A percentile compares a stretch with the other conserved stretches of the same genome.
phyloP scores from a whole-genome alignment of 176 grass and related monocot species.

The Oryza longistaminata region DNA sequence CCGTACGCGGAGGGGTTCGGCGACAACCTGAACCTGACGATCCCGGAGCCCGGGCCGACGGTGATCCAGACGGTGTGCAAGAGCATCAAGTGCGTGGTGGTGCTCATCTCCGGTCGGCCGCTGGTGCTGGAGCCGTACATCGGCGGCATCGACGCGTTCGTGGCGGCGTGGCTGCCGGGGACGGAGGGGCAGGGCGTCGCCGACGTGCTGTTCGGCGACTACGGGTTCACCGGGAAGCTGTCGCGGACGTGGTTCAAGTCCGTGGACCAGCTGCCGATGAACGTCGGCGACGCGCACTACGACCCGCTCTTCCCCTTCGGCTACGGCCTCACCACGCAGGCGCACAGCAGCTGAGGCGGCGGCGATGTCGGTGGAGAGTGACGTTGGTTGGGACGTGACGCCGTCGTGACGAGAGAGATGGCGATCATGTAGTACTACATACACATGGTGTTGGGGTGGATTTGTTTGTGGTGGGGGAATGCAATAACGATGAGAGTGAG shows the following conservation, averaged over 20 bases:
- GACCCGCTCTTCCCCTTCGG: conserved; percentile 87
- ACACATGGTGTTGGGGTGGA: background rate
- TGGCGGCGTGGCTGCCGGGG: conserved; percentile 87
- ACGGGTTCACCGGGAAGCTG: conserved; percentile 78
- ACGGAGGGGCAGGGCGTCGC: conserved; percentile 86
- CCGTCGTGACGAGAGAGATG: too few species aligned
- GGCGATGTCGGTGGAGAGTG: background rate
- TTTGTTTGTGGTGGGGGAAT: background rate
- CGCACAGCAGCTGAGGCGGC: conserved; percentile 4
- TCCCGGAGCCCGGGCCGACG: conserved; percentile 56
- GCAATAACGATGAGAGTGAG: background rate
- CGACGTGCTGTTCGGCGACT: conserved; percentile 85
- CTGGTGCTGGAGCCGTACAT: conserved; percentile 85
- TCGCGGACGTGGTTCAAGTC: conserved; percentile 90
- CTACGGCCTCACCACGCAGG: conserved; percentile 64
- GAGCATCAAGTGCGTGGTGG: conserved; percentile 64
- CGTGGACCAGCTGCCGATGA: conserved; percentile 93
- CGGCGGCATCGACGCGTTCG: conserved; percentile 62
- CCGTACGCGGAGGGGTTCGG: conserved; percentile 66
- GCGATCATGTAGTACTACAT: background rate
- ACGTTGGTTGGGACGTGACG: background rate
- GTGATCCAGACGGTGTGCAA: conserved; percentile 72
- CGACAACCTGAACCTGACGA: conserved; percentile 79
- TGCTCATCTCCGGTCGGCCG: conserved; percentile 73
- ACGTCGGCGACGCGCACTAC: conserved; percentile 72